Conservation (phyloP, 495 filamentous ascomycete species). For the Glarea lozoyensis region DNA sequence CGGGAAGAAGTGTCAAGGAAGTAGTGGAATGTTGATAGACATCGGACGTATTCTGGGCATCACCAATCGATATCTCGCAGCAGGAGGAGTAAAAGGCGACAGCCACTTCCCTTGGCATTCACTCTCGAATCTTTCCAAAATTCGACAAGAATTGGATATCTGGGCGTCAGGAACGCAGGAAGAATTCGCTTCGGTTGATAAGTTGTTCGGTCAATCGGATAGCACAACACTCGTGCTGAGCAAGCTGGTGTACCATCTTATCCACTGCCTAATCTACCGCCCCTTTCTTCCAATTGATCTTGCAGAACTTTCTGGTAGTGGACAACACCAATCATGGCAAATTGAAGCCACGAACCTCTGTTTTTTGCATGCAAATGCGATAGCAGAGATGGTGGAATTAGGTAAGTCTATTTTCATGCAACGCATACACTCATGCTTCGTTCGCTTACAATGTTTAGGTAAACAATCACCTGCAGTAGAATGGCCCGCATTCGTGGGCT, state of each 20-base stretch:
- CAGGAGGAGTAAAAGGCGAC: constrained; percentile 79
- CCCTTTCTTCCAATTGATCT: constrained; percentile 80
- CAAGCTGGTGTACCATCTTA: constrained; percentile 76
- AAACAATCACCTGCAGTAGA: constrained; percentile 53
- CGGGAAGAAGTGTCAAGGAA: constrained; percentile 58
- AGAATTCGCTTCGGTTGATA: constrained; percentile 48
- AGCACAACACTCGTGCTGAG: constrained; percentile 69
- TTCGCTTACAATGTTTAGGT: constrained; percentile 7
- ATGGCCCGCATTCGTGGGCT: constrained; percentile 76
- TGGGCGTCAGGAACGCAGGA: constrained; percentile 78
- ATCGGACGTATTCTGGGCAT: constrained; percentile 72
- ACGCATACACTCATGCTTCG: constrained; percentile 15
- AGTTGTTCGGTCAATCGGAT: constrained; percentile 67
- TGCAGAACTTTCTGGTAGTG: constrained; percentile 63
- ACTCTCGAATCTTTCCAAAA: constrained; percentile 74
- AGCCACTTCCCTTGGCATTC: constrained; percentile 86
- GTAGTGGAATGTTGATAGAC: constrained; percentile 63
- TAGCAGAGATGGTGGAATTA: constrained; percentile 73
- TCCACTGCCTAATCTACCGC: constrained; percentile 77
- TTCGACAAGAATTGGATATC: constrained; percentile 72
- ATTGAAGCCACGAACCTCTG: constrained; percentile 81
- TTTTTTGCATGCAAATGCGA: constrained; percentile 79
- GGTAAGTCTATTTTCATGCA: constrained; percentile 29
- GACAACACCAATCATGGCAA: constrained; percentile 85
- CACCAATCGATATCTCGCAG: constrained; percentile 76